A percentile compares a stretch with the other conserved stretches of the same genome.
Conservation (phyloP, 441 rosid genomes). For the Cnidoscolus chayamansa region DNA sequence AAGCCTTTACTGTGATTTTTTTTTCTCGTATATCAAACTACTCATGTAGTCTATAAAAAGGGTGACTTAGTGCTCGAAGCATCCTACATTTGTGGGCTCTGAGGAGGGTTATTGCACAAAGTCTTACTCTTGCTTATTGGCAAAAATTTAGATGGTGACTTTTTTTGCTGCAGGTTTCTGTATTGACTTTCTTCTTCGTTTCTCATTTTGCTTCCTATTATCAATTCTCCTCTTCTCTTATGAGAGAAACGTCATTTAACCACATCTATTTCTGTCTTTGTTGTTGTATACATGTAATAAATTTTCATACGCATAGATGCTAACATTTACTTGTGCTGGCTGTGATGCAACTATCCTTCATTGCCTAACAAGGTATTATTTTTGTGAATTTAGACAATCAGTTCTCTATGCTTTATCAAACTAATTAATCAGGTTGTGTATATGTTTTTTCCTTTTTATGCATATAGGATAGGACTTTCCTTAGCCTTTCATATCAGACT, state of each 20-base stretch:
- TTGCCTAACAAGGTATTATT: slow-evolving; percentile 3
- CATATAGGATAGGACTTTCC: slow-evolving; percentile 17
- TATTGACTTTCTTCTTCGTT: background rate
- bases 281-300: background rate
- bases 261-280: background rate
- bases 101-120: no score
- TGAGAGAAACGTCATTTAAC: background rate
- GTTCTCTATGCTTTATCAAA: slow-evolving; percentile 2
- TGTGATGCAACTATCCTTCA: slow-evolving; percentile 3
- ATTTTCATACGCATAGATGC: slow-evolving; percentile 5
- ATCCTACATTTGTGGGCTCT: no score
- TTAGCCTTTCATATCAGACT: slow-evolving; percentile 28
- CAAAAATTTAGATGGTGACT: background rate
- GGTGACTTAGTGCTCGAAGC: no score
- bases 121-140: background rate
- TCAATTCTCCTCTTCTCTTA: background rate
- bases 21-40: background rate
- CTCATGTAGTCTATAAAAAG: background rate
- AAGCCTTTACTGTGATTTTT: background rate
- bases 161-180: background rate
- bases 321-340: slow-evolving; percentile 1
- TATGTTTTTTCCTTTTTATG: slow-evolving; percentile 17
- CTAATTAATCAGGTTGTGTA: slow-evolving; percentile 14
- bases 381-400: background rate
- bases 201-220: background rate